Percentiles rank a stretch among this genome's conserved stretches.
These are phyloP conservation scores for Globisporangium spiculum DNA, from an alignment of 352 stramenopile genomes.

Conservation along the genomic window DNA sequence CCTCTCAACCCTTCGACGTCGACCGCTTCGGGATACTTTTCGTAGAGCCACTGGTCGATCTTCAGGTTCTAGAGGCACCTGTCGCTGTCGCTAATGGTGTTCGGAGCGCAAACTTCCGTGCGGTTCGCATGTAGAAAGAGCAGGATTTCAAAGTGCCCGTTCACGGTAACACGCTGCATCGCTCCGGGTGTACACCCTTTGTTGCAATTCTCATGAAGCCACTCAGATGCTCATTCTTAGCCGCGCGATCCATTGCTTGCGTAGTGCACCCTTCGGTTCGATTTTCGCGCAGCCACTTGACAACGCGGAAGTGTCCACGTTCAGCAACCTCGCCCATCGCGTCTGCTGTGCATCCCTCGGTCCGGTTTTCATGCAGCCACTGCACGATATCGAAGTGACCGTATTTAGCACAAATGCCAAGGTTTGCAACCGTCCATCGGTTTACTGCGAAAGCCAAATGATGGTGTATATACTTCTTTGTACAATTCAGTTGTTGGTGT, in stretches of 20 bases:
- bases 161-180: background rate
- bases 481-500: no score
- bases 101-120: background rate
- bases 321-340: background rate
- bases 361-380: background rate
- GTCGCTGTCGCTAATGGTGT: background rate
- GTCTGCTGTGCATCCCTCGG: background rate
- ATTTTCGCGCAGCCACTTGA: background rate
- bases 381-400: background rate
- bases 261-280: background rate
- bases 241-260: background rate
- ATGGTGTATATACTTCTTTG: no score
- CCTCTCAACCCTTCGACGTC: background rate
- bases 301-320: background rate
- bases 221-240: background rate
- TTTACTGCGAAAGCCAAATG: no score
- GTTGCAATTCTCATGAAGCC: conserved; percentile 1
- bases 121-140: background rate
- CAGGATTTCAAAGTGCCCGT: background rate
- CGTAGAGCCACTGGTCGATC: background rate
- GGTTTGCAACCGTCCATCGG: no score
- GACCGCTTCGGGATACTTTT: background rate
- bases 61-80: background rate
- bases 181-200: background rate
- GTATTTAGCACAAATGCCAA: background rate